Base-by-base conservation (phyloP, 345 rosid species). In the Gossypium sturtianum region DNA sequence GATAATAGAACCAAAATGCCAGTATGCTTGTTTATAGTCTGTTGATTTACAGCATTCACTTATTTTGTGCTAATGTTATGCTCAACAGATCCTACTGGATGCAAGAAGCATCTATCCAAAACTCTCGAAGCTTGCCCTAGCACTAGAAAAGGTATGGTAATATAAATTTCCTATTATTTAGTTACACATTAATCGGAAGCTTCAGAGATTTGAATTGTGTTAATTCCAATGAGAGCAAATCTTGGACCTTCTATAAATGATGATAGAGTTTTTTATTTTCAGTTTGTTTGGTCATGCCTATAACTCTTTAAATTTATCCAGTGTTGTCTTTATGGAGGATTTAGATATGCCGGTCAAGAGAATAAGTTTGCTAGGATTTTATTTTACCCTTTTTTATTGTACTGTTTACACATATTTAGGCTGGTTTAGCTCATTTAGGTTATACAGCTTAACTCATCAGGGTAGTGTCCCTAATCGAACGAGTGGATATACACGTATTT, bases 41-140 rank as follows among this genome's bases (percentile, higher is more conserved):
- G 62, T 54, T 57, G 29, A 57, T 22, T 57, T 57, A 22, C 29
- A 57, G 4, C 23, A 11, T 22, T 57, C 62, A 22, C 62, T 20
- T 10, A 58, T 3, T 12, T 7, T 34, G 29, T 59, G 4, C 48
- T 52, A 64, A 22, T 53, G 4, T 43, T 12, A 10, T 74, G 63
- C 17, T 41, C 45, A 64, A 72, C 91, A 95, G 99, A 89, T 93
- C 75, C 83, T 95, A 69, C 82, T 92, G 81, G 88, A 82, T 69
- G 96, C 98, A 29, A 84, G 81, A 78, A 84, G 73, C 80, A 91
- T 91, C 80, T 93, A 95, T 75, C 97, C 96, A 15, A 93, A 87
- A 73, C 91, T 93, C 77, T 86, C 96, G 60, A 95, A 95, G 86
- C 98, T 93, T 71, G 94, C 98, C 76, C 85, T 91, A 57, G 99